Evolutionary conservation across 768 basidiomycete genomes (phyloP).

Genomic region (Infundibulicybe gibba): DNA sequence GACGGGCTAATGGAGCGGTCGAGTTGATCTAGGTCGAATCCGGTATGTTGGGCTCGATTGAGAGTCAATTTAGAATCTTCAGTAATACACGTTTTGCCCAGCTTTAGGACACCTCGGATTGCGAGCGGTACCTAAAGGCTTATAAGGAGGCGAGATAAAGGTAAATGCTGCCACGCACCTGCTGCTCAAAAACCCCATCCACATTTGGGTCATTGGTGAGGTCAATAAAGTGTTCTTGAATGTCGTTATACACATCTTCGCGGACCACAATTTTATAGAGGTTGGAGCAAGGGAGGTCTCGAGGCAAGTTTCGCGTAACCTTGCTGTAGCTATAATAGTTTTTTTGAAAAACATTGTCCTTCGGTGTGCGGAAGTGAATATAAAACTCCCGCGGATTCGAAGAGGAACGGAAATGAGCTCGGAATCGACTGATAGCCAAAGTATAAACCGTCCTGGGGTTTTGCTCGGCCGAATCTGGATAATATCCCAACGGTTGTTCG

Average conservation of each 20-base stretch:
- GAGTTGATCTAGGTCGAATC: constrained; percentile 82
- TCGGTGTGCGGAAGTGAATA: constrained; percentile 76
- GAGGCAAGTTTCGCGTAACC: constrained; percentile 75
- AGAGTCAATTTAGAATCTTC: constrained; percentile 68
- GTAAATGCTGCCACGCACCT: constrained; percentile 44
- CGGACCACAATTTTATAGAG: constrained; percentile 81
- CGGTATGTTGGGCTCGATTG: constrained; percentile 75
- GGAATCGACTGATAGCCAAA: constrained; percentile 85
- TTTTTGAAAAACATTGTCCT: constrained; percentile 62
- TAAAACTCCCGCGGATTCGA: constrained; percentile 90
- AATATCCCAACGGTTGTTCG: constrained; percentile 84
- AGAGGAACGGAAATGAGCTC: constrained; percentile 79
- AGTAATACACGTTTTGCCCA: constrained; percentile 80
- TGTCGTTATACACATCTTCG: constrained; percentile 80
- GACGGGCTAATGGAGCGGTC: constrained; percentile 56
- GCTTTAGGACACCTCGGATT: constrained; percentile 73
- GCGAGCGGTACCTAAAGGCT: constrained; percentile 69
- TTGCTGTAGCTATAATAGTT: constrained; percentile 70
- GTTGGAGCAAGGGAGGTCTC: constrained; percentile 71
- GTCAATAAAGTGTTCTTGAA: constrained; percentile 89
- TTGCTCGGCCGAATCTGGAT: constrained; percentile 82
- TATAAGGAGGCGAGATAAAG: background rate
- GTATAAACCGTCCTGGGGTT: constrained; percentile 74
- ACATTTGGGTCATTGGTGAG: constrained; percentile 92
- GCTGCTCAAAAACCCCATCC: constrained; percentile 91